Evolutionary conservation across 2,329 filamentous ascomycete genomes (phyloP).

Genomic region (Escovopsis sp.): DNA sequence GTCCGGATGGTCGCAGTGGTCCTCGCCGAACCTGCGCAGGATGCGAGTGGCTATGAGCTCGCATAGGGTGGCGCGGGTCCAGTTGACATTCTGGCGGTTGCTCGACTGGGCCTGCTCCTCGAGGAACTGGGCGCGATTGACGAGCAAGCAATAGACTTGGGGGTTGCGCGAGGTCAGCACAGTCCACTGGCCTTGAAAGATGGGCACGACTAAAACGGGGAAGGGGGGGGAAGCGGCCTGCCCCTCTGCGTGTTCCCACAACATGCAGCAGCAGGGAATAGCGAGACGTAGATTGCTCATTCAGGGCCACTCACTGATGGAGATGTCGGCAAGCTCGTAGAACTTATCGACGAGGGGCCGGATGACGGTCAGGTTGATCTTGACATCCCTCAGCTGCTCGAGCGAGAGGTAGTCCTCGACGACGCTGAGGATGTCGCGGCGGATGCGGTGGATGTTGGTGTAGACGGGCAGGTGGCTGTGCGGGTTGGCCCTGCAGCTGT

Average conservation of each 20-base stretch:
- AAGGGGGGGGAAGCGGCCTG: too few relatives aligned
- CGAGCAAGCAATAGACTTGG: slow-evolving; percentile 65
- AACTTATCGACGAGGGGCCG: slow-evolving; percentile 73
- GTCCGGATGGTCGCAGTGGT: slow-evolving; percentile 48
- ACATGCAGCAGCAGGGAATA: not conserved
- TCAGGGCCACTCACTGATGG: slow-evolving; percentile 39
- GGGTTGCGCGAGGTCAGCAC: not conserved
- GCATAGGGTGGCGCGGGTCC: slow-evolving; percentile 62
- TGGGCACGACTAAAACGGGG: not conserved
- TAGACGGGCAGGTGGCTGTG: slow-evolving; percentile 57
- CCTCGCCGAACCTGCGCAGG: slow-evolving; percentile 63
- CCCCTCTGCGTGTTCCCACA: too few relatives aligned
- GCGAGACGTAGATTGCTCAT: not conserved
- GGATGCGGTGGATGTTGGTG: slow-evolving; percentile 60
- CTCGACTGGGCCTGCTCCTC: slow-evolving; percentile 61
- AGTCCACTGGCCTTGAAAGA: not conserved
- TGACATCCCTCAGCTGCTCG: slow-evolving; percentile 64
- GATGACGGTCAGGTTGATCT: slow-evolving; percentile 69
- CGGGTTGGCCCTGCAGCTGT: slow-evolving; percentile 40
- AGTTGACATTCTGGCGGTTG: slow-evolving; percentile 69
- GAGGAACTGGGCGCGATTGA: slow-evolving; percentile 68
- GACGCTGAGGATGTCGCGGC: slow-evolving; percentile 46
- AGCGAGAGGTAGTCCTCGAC: slow-evolving; percentile 51
- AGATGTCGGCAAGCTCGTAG: slow-evolving; percentile 66
- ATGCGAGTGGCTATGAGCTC: slow-evolving; percentile 70